These are phyloP conservation scores for Anthostomella pinea DNA, from an alignment of 2,329 filamentous ascomycete species.

Conservation along the genomic window DNA sequence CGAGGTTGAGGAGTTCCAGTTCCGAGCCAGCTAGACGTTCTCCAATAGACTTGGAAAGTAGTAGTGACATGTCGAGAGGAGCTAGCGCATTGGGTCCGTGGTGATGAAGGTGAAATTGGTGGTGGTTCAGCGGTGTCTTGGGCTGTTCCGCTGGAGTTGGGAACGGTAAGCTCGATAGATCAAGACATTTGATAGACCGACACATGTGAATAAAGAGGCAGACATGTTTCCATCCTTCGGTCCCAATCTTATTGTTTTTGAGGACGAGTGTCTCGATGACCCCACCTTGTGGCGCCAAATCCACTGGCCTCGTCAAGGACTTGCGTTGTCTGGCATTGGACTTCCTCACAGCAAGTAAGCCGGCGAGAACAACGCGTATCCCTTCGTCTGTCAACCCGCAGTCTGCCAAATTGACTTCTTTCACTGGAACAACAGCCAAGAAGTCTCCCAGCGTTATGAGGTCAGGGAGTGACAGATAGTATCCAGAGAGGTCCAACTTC, in stretches of 20 bases:
- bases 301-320: slow-evolving; percentile 35
- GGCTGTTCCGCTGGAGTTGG: slow-evolving; percentile 40
- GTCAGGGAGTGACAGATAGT: slow-evolving; percentile 79
- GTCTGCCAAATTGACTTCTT: slow-evolving; percentile 81
- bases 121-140: slow-evolving; percentile 22
- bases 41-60: slow-evolving; percentile 72
- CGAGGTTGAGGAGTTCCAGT: slow-evolving; percentile 80
- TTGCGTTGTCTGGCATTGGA: slow-evolving; percentile 55
- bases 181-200: slow-evolving; percentile 78
- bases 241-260: slow-evolving; percentile 87
- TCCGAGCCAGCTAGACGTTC: slow-evolving; percentile 72
- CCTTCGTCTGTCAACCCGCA: slow-evolving; percentile 85
- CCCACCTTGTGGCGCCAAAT: slow-evolving; percentile 55
- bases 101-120: slow-evolving; percentile 26
- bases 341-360: slow-evolving; percentile 75
- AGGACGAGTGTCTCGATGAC: slow-evolving; percentile 83
- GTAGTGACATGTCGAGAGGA: slow-evolving; percentile 54
- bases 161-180: slow-evolving; percentile 82
- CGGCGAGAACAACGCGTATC: slow-evolving; percentile 80
- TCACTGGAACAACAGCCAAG: slow-evolving; percentile 87
- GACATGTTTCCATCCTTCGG: slow-evolving; percentile 88
- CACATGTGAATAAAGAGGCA: slow-evolving; percentile 89
- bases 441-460: slow-evolving; percentile 88
- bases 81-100: slow-evolving; percentile 30
- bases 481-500: slow-evolving; percentile 80